Evolutionary conservation across 768 basidiomycete genomes (phyloP), one percentile per base, ranked within the genome.

Genomic region (Kwoniella europaea): DNA sequence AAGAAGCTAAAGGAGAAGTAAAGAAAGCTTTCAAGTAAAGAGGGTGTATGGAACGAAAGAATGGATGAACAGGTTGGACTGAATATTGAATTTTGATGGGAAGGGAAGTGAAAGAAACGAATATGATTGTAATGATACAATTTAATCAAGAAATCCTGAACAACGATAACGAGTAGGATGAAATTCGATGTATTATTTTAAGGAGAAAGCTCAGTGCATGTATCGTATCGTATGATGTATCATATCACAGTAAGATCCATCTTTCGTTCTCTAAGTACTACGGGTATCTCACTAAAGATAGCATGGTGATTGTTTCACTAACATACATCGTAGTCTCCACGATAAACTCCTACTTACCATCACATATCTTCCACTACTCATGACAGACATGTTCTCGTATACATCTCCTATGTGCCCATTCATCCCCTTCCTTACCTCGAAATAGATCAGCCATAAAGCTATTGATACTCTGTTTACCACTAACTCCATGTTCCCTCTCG

Each of bases 1-100:
- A 74, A 35, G 71, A 76, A 44, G 71, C 65, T 59, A 75, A 72
- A 53, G 74, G 73, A 5, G 74, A 78, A 9, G 73, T 72, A 57
- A 78, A 78, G 73, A 68, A 68, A 22, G 67, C 61, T 63, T 63
- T 68, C 60, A 68, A 68, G 54, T 68, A 59, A 63, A 9, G 6
- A 35, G 35, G 35, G 6, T 27, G 3, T 35, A 35, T 35, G 35
- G 35, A 35, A 50, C 46, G 46, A 18, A 46, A 13, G 13, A 46
- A 46, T 46, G 44, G 16, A 46, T 27, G 16, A 10, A 20, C 10
- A 18, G 10, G 16, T 29, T 15, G 41, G 16, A 59, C 6, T 59
- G 58, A 18, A 24, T 18, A 60, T 60, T 29, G 29, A 18, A 6
- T 15, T 35, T 15, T 56, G 20, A 22, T 56, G 20, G 55, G 12